phyloP scores from a whole-genome alignment of 1,284 basidiomycete genomes.

The Sporisorium iseilematis-ciliati region DNA sequence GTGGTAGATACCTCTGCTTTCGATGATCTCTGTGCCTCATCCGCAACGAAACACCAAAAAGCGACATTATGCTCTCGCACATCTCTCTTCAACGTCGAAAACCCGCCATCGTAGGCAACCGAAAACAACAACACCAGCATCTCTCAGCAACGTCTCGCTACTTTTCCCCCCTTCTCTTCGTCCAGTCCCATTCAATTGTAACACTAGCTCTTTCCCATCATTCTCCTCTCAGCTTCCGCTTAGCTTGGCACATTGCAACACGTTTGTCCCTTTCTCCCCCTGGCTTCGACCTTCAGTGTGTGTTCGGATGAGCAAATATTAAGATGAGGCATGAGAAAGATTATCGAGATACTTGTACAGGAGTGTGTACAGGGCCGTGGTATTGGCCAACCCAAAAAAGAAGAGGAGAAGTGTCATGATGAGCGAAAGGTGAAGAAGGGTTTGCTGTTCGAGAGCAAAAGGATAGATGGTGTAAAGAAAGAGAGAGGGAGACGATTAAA shows the following conservation, averaged over 20 bases:
- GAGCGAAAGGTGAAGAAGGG: not conserved
- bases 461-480: not conserved
- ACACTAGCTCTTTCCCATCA: conserved; percentile 23
- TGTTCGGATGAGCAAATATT: too few relatives aligned
- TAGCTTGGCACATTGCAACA: conserved; percentile 12
- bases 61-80: not conserved
- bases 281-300: not conserved
- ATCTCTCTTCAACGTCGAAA: not conserved
- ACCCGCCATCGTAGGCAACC: not conserved
- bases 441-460: not conserved
- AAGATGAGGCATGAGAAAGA: too few relatives aligned
- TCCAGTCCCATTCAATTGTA: conserved; percentile 40
- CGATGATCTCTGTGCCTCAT: too few relatives aligned
- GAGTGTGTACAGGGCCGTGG: conserved; percentile 15
- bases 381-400: not conserved
- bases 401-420: too few relatives aligned
- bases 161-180: not conserved
- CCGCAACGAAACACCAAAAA: not conserved
- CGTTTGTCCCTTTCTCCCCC: not conserved
- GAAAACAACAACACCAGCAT: conserved; percentile 7
- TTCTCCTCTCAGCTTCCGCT: not conserved
- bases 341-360: conserved; percentile 24
- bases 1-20: conserved; percentile 40
- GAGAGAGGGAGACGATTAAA: not conserved
- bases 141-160: conserved; percentile 1